phyloP scores from a whole-genome alignment of 2,329 filamentous ascomycete species.

The Cladosporium sp. region DNA sequence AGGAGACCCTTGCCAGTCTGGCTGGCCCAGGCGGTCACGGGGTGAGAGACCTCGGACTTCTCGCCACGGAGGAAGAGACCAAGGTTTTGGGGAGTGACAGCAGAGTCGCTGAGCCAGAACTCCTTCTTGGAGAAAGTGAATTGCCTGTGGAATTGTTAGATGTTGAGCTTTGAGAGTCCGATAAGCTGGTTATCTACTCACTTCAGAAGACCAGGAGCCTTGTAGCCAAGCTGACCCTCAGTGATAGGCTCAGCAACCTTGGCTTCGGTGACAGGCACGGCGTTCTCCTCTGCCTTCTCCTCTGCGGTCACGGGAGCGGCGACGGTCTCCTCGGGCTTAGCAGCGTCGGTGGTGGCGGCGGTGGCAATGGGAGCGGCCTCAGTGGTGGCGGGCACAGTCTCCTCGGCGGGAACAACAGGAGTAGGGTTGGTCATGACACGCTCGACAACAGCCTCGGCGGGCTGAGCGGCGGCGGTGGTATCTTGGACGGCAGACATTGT shows the following conservation, averaged over 20 bases:
- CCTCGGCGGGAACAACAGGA: slow-evolving; percentile 5
- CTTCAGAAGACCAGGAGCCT: slow-evolving; percentile 86
- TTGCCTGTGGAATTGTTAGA: slow-evolving; percentile 55
- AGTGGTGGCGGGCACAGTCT: slow-evolving; percentile 12
- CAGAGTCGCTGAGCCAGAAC: slow-evolving; percentile 65
- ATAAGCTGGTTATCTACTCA: slow-evolving; percentile 48
- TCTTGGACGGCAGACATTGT: slow-evolving; percentile 26
- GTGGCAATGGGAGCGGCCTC: slow-evolving; percentile 32
- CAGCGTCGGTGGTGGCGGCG: slow-evolving; percentile 31
- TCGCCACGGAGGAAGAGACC: slow-evolving; percentile 77
- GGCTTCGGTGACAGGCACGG: slow-evolving; percentile 41
- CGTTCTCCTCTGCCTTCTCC: slow-evolving; percentile 35
- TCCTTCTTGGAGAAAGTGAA: slow-evolving; percentile 88
- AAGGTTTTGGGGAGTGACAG: slow-evolving; percentile 70
- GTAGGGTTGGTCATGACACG: slow-evolving; percentile 6
- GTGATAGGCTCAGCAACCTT: slow-evolving; percentile 63
- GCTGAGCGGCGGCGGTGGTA: slow-evolving; percentile 10
- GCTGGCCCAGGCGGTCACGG: slow-evolving; percentile 81
- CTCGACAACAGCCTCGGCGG: slow-evolving; percentile 12
- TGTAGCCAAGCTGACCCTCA: slow-evolving; percentile 84
- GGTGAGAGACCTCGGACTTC: slow-evolving; percentile 75
- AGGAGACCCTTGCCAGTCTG: slow-evolving; percentile 94
- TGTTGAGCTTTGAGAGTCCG: background rate
- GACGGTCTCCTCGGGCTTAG: slow-evolving; percentile 13
- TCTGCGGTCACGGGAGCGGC: slow-evolving; percentile 25